Percentiles rank a stretch among this genome's conserved stretches.
Evolutionary conservation across 2,329 filamentous ascomycete species (phyloP).

Genomic region (Periglandula ipomoeae): DNA sequence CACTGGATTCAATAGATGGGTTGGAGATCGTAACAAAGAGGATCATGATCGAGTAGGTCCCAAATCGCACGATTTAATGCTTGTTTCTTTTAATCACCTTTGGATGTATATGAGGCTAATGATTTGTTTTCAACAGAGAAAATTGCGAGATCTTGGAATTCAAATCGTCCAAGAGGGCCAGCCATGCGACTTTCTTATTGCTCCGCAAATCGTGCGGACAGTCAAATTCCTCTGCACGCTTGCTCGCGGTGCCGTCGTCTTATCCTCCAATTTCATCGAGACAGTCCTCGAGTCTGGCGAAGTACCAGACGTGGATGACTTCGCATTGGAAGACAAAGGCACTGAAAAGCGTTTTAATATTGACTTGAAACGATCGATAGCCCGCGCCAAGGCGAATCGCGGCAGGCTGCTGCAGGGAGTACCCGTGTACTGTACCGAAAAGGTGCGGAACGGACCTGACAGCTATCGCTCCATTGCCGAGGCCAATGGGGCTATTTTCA

Average conservation of each 20-base stretch:
- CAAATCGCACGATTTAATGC: neutral
- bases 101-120: slow-evolving; percentile 9
- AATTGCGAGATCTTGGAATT: slow-evolving; percentile 76
- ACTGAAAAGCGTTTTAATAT: slow-evolving; percentile 66
- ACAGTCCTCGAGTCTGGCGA: slow-evolving; percentile 61
- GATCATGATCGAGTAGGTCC: slow-evolving; percentile 66
- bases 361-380: slow-evolving; percentile 57
- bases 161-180: slow-evolving; percentile 66
- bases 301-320: slow-evolving; percentile 55
- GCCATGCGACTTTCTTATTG: slow-evolving; percentile 76
- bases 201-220: slow-evolving; percentile 78
- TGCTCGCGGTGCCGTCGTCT: slow-evolving; percentile 67
- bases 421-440: slow-evolving; percentile 75
- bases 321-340: slow-evolving; percentile 59
- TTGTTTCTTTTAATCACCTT: neutral
- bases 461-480: slow-evolving; percentile 80
- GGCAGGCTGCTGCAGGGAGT: slow-evolving; percentile 66
- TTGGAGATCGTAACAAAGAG: slow-evolving; percentile 62
- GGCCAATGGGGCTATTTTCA: slow-evolving; percentile 79
- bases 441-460: slow-evolving; percentile 70
- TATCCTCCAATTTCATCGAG: slow-evolving; percentile 72
- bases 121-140: slow-evolving; percentile 44
- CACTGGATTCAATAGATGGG: slow-evolving; percentile 79
- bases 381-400: slow-evolving; percentile 65
- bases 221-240: slow-evolving; percentile 88